These are phyloP conservation scores for Ophiostoma sp. DNA, from an alignment of 2,329 filamentous ascomycete species.

Conservation along the genomic window DNA sequence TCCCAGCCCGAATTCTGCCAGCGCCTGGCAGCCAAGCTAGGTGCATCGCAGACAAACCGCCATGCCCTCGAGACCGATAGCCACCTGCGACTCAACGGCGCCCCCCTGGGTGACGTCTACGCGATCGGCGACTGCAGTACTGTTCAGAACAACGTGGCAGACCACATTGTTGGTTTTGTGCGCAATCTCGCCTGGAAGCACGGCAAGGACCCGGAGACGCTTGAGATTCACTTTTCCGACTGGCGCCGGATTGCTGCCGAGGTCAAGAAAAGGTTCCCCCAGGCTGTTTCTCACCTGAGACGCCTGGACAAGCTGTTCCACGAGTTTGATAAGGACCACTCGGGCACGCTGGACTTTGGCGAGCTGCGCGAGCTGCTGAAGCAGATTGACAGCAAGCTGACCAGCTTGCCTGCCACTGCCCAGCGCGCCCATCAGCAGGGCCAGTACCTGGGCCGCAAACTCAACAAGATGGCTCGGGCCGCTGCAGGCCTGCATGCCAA, in stretches of 20 bases:
- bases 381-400: slow-evolving; percentile 93
- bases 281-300: slow-evolving; percentile 79
- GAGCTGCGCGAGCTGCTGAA: slow-evolving; percentile 82
- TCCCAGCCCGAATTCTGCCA: slow-evolving; percentile 77
- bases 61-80: slow-evolving; percentile 93
- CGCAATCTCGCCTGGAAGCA: slow-evolving; percentile 87
- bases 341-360: slow-evolving; percentile 86
- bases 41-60: slow-evolving; percentile 68
- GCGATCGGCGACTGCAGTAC: slow-evolving; percentile 94
- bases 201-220: slow-evolving; percentile 80
- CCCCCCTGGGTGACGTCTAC: slow-evolving; percentile 90
- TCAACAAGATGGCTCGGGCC: slow-evolving; percentile 81
- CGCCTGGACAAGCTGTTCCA: slow-evolving; percentile 87
- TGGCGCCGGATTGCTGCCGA: slow-evolving; percentile 80
- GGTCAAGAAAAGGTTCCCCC: slow-evolving; percentile 84
- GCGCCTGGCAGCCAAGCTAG: slow-evolving; percentile 70
- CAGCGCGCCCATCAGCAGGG: slow-evolving; percentile 97
- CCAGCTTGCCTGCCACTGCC: slow-evolving; percentile 87
- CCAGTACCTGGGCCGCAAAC: slow-evolving; percentile 83
- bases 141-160: slow-evolving; percentile 93
- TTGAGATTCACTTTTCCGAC: slow-evolving; percentile 79
- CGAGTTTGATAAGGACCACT: slow-evolving; percentile 88
- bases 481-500: slow-evolving; percentile 72
- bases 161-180: slow-evolving; percentile 85
- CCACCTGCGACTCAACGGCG: slow-evolving; percentile 81